Percentiles rank a stretch among this genome's conserved stretches.
Evolutionary conservation across 306 rosid genomes (phyloP).

Genomic region (Senna tora): DNA sequence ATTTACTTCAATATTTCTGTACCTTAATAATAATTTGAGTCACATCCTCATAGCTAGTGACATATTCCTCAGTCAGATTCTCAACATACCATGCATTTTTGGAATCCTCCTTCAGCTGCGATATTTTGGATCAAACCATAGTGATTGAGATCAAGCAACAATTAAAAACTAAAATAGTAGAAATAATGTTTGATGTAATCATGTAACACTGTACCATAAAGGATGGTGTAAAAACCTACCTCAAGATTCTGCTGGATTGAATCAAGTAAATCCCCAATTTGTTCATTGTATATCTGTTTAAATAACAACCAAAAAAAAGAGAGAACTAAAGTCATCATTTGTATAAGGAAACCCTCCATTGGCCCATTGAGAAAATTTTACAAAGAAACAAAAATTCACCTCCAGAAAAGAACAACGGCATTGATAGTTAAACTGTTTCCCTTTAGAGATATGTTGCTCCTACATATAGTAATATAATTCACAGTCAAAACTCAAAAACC

Average conservation of each 20-base stretch:
- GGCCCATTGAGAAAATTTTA: neutral
- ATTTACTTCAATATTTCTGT: constrained; percentile 13
- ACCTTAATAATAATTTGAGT: constrained; percentile 91
- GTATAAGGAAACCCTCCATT: constrained; percentile 18
- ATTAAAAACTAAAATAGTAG: neutral
- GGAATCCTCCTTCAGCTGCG: constrained; percentile 78
- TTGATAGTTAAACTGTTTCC: constrained; percentile 79
- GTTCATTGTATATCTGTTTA: constrained; percentile 50
- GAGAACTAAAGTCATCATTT: constrained; percentile 33
- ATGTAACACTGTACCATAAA: constrained; percentile 26
- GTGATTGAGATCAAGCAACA: neutral
- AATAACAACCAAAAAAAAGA: neutral
- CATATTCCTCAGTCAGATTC: constrained; percentile 90
- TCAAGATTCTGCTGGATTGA: constrained; percentile 74
- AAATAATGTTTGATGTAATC: constrained; percentile 7
- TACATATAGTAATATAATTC: constrained; percentile 39
- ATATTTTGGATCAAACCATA: constrained; percentile 37
- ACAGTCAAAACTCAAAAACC: constrained; percentile 31
- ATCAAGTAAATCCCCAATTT: constrained; percentile 54
- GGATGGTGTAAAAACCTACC: constrained; percentile 48
- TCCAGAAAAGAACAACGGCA: constrained; percentile 94
- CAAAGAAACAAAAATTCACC: constrained; percentile 46
- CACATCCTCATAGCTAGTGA: constrained; percentile 89
- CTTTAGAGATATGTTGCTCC: constrained; percentile 75
- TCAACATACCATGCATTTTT: constrained; percentile 71